Evolutionary conservation across 2,329 filamentous ascomycete species (phyloP).

Genomic region (Trichoderma citrinoviride): DNA sequence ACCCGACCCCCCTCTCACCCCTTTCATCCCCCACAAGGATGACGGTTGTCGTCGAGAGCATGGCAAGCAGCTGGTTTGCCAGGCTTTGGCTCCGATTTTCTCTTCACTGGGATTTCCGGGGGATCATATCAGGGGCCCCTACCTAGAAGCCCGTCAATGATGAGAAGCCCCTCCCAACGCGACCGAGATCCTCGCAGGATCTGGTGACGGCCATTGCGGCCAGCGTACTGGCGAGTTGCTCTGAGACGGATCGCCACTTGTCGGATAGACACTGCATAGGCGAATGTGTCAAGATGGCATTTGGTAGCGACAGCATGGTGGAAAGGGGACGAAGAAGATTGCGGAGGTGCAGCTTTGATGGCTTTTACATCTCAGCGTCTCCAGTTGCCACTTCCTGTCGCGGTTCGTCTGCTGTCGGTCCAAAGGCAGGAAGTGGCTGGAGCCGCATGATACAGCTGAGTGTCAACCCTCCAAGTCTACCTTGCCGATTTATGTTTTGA

Average conservation of each 20-base stretch:
- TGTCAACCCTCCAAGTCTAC: background rate
- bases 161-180: background rate
- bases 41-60: background rate
- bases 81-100: background rate
- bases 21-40: conserved; percentile 4
- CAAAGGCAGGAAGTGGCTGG: background rate
- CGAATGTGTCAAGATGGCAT: background rate
- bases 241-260: background rate
- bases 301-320: too few species aligned
- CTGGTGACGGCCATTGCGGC: background rate
- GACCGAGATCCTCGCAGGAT: background rate
- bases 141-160: background rate
- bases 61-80: background rate
- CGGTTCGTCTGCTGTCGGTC: background rate
- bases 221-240: background rate
- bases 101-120: background rate
- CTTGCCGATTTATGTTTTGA: background rate
- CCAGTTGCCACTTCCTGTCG: background rate
- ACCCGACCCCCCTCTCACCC: conserved; percentile 6
- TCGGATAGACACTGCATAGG: background rate
- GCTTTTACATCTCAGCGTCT: background rate
- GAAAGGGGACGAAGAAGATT: background rate
- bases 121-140: background rate
- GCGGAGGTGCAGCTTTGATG: background rate
- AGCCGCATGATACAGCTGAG: background rate